Evolutionary conservation across 768 basidiomycete genomes (phyloP).

Genomic region (Sutorius australiensis): DNA sequence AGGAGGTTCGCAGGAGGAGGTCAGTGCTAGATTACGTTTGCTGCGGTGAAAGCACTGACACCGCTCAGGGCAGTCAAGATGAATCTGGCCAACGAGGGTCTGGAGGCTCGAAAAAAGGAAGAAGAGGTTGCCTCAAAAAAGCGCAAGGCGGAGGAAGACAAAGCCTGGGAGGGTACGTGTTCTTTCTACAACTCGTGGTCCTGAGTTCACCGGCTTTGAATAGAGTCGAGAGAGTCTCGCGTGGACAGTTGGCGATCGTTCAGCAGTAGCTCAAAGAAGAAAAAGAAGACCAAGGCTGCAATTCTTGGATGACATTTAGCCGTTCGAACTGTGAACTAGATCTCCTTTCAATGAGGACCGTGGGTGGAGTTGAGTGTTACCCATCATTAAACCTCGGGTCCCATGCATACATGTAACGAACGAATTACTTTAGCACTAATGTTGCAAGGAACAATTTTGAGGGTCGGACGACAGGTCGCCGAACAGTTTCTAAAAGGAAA

Average conservation of each 20-base stretch:
- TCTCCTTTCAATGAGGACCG: neutral
- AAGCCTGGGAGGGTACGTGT: slow-evolving; percentile 77
- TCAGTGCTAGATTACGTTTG: slow-evolving; percentile 34
- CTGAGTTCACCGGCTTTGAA: neutral
- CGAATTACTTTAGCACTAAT: slow-evolving; percentile 1
- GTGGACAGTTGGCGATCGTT: slow-evolving; percentile 85
- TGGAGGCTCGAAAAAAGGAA: slow-evolving; percentile 91
- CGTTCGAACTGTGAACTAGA: neutral
- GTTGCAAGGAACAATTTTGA: neutral
- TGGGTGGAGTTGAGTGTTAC: slow-evolving; percentile 13
- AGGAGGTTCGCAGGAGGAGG: slow-evolving; percentile 84
- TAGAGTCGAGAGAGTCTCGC: slow-evolving; percentile 73
- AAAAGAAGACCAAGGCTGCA: slow-evolving; percentile 69
- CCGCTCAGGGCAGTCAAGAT: slow-evolving; percentile 77
- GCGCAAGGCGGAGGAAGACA: slow-evolving; percentile 86
- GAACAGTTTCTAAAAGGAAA: no score
- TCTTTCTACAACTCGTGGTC: neutral
- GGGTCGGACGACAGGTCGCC: no score
- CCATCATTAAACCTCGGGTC: slow-evolving; percentile 5
- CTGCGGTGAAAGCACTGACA: slow-evolving; percentile 1
- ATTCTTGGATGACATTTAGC: slow-evolving; percentile 53
- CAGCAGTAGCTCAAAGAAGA: slow-evolving; percentile 64
- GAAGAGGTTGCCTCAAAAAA: slow-evolving; percentile 75
- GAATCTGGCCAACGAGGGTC: slow-evolving; percentile 87
- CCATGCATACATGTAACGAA: slow-evolving; percentile 10